Base-by-base conservation (phyloP, 2,329 filamentous ascomycete species). In the Venturia asperata region DNA sequence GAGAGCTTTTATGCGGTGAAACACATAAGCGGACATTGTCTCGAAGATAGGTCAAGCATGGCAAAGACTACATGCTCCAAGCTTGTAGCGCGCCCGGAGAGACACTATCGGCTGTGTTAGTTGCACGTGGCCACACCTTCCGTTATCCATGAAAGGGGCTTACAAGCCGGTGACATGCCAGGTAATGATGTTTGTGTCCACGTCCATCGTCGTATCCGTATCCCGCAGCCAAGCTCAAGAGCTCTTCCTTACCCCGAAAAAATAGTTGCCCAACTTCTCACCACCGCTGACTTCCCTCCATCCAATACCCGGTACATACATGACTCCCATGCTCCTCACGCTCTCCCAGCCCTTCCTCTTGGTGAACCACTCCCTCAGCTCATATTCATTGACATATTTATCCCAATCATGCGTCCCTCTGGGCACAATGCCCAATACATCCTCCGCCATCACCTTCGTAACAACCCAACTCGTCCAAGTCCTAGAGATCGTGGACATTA, bases 351-450 rank as follows among this genome's bases (percentile, higher is more conserved):
- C 77, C 24, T 68, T 65, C 69, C 77, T 72, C 67, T 73, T 73
- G 45, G 69, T 72, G 68, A 80, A 80, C 77, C 79, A 82, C 5
- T 69, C 73, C 69, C 77, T 74, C 73, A 96, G 75, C 81, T 97
- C 93, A 17, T 84, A 80, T 68, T 90, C 89, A 73, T 97, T 94
- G 69, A 99, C 87, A 77, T 97, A 99, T 79, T 97, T 96, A 68
- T 82, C 82, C 94, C 94, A 99, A 75, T 97, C 92, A 77, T 99
- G 94, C 60, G 94, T 99, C 1, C 94, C 94, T 68, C 84, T 85
- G 11, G 94, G 94, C 65, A 99, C 94, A 67, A 97, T 91, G 5
- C 90, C 82, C 74, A 96, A 71, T 66, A 97, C 74, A 77, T 94
- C 90, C 78, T 99, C 94, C 0, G 94, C 94, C 68, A 96, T 82